Conservation (phyloP, 2,329 filamentous ascomycete species). For the Botrytis aclada region DNA sequence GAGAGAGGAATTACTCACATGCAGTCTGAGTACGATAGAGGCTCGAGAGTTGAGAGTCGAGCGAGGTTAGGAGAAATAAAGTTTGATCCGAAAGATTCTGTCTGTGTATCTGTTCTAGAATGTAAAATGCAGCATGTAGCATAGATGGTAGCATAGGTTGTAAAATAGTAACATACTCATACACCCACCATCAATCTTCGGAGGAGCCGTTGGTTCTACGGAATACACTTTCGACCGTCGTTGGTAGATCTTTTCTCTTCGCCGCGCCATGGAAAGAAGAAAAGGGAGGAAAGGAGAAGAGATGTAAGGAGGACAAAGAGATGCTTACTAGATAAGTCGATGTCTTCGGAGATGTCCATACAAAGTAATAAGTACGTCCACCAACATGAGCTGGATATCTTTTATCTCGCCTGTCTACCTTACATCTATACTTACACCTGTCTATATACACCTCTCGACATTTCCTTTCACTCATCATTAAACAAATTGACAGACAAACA, state of each 20-base stretch:
- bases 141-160: not conserved
- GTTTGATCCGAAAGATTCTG: not conserved
- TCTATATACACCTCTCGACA: not conserved
- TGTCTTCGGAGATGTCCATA: not conserved
- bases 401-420: not conserved
- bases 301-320: not conserved
- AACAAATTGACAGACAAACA: not conserved
- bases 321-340: too few species aligned
- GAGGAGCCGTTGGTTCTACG: not conserved
- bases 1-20: not conserved
- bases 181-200: not conserved
- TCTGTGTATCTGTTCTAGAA: not conserved
- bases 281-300: not conserved
- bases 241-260: not conserved
- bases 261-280: not conserved
- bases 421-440: not conserved
- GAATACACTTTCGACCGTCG: not conserved
- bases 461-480: not conserved
- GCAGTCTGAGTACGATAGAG: not conserved
- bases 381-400: not conserved
- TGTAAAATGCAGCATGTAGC: too few species aligned
- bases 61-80: not conserved
- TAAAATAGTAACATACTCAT: too few species aligned
- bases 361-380: not conserved
- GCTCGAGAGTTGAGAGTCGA: not conserved